Base-by-base conservation (phyloP, 2,329 filamentous ascomycete species). In the Paecilomyces sp. region DNA sequence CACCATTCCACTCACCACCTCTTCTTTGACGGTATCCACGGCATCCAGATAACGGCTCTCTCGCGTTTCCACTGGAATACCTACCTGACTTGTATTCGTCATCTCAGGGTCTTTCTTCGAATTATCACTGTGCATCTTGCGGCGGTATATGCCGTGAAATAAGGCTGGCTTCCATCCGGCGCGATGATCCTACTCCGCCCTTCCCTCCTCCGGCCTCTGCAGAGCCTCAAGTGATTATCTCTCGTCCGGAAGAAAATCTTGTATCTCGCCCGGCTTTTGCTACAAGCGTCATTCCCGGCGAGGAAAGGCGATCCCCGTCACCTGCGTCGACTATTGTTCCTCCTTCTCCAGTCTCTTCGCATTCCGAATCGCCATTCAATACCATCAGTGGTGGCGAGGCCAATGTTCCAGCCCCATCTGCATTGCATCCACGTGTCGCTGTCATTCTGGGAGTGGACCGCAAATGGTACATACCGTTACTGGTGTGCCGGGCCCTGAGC, bases 401-500 rank as follows among this genome's bases (percentile, higher is more conserved):
- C 57, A 66, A 70, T 36, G 55, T 65, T 60, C 59, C 66, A 56
- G 58, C 60, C 53, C 57, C 69, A 11, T 76, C 75, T 41, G 73
- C 76, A 57, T 80, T 91, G 52, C 89, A 92, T 69, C 90, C 90
- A 12, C 88, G 89, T 59, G 85, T 93, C 59, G 90, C 90, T 63
- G 88, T 92, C 66, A 83, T 91, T 33, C 82, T 93, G 54, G 89
- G 90, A 57, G 85, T 94, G 15, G 86, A 88, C 58, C 81, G 81
- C 63, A 81, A 81, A 62, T 93, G 89, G 87, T 87, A 92, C 71
- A 80, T 88, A 51, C 87, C 88, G 60, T 82, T 93, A 58, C 85
- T 91, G 63, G 79, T 88, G 63, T 87, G 88, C 66, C 86, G 90
- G n/a, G 84, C 88, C 25, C 76, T 89, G 62, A 91, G 88, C 61